Evolutionary conservation across 441 rosid species (phyloP), one percentile per base, ranked within the genome.

Genomic region (Isatis lusitanica): DNA sequence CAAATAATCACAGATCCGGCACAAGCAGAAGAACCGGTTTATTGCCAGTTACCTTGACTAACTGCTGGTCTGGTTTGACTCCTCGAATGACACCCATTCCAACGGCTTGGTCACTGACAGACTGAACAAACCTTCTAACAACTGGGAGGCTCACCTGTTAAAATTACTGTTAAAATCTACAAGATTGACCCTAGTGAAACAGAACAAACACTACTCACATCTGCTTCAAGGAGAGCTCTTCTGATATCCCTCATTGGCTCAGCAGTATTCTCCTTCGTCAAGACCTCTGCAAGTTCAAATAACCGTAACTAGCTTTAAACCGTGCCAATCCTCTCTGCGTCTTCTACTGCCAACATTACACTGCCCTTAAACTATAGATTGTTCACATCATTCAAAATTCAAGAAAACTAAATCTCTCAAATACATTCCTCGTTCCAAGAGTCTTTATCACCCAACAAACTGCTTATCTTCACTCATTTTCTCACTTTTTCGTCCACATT

Each of bases 171-270:
- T 30, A 52, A 39, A 33, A 10, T 64, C 38, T 12, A 46, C 17
- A 36, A 28, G 50, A 43, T 72, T 7, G 7, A 50, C 0, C 21
- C 1, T 0, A 36, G 47, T 1, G 26, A 57, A 47, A 46, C 46
- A 68, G 15, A 55, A 40, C 10, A 66, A 72, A 63, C 36, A 16
- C 89, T 16, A 26, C 93, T 88, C 82, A 95, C 98, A 87, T 95
- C 99, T 39, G 99, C 99, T 88, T 95, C 99, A 48, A 95, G 72
- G 64, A 95, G 99, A 60, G 97, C 95, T 83, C 99, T 85, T 79
- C 99, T 87, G 50, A 95, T 95, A 81, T 95, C 99, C 69, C 91
- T 78, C 97, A 95, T 95, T 16, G 99, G 98, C 80, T 90, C 99
- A 76, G 78, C 87, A 35, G 93, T 86, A 78, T 95, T 93, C 73